phyloP scores from a whole-genome alignment of 257 asterid genomes.

The Salvia splendens region DNA sequence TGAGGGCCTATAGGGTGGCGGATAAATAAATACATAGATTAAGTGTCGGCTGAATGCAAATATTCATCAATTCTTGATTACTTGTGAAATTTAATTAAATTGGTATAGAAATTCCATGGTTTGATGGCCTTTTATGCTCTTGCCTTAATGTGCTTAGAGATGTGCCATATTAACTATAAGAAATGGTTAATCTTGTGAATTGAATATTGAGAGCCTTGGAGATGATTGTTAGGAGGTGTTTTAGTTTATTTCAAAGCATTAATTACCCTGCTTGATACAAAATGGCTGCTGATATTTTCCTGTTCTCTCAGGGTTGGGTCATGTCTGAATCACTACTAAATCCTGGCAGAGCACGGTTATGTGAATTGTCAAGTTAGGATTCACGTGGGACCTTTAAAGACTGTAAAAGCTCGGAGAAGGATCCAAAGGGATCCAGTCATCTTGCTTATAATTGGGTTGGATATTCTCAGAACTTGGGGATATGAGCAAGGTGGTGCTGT shows the following conservation, averaged over 20 bases:
- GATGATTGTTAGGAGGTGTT: background rate
- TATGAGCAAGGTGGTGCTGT: background rate
- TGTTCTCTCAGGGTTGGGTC: slow-evolving; percentile 81
- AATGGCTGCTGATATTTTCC: slow-evolving; percentile 26
- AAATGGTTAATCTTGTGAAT: background rate
- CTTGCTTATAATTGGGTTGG: slow-evolving; percentile 14
- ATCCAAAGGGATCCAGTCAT: slow-evolving; percentile 14
- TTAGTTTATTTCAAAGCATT: background rate
- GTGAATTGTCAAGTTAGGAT: slow-evolving; percentile 48
- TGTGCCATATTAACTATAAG: background rate
- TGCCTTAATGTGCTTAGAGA: background rate
- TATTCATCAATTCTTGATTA: background rate
- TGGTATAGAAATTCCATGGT: background rate
- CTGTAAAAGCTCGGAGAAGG: slow-evolving; percentile 20
- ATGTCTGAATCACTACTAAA: slow-evolving; percentile 93
- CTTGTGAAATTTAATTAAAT: background rate
- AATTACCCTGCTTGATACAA: slow-evolving; percentile 11
- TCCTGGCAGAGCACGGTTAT: slow-evolving; percentile 88
- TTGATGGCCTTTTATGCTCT: background rate
- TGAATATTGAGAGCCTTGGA: slow-evolving; percentile 4
- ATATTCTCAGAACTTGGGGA: slow-evolving; percentile 5
- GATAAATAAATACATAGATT: background rate
- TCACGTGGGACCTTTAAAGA: background rate
- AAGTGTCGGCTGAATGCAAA: background rate
- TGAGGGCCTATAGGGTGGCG: background rate